Percentiles rank a stretch among this genome's conserved stretches.
Evolutionary conservation across 2,329 filamentous ascomycete species (phyloP).

Genomic region (Penicillium sp.): DNA sequence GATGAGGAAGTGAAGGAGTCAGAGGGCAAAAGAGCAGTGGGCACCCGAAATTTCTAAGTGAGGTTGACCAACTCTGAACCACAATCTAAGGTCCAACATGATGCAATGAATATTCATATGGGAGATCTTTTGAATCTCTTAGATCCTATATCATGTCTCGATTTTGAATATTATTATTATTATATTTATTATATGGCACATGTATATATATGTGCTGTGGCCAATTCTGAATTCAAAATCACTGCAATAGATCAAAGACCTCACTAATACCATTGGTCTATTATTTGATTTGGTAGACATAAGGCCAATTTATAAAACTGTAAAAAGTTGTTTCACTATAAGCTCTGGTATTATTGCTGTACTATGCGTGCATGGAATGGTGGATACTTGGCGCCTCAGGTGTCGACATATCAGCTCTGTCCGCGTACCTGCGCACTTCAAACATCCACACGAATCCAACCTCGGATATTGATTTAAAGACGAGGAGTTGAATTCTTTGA

Average conservation of each 20-base stretch:
- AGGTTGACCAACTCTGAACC: background rate
- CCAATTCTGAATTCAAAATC: background rate
- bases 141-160: background rate
- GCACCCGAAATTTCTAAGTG: slow-evolving; percentile 1
- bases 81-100: background rate
- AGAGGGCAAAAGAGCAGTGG: background rate
- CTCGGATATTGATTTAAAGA: slow-evolving; percentile 1
- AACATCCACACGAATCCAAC: background rate
- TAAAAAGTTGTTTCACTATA: too few relatives aligned
- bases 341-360: background rate
- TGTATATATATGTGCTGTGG: background rate
- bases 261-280: background rate
- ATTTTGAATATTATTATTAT: background rate
- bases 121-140: background rate
- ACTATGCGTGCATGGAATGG: background rate
- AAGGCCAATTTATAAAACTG: background rate
- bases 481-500: background rate
- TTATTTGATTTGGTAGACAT: background rate
- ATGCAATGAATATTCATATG: background rate
- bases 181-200: background rate
- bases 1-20: background rate
- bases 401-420: slow-evolving; percentile 14
- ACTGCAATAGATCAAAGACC: background rate
- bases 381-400: slow-evolving; percentile 19
- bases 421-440: slow-evolving; percentile 9